These are phyloP conservation scores for Pseudophaeomoniella oleicola DNA, from an alignment of 2,329 filamentous ascomycete genomes.

Conservation along the genomic window DNA sequence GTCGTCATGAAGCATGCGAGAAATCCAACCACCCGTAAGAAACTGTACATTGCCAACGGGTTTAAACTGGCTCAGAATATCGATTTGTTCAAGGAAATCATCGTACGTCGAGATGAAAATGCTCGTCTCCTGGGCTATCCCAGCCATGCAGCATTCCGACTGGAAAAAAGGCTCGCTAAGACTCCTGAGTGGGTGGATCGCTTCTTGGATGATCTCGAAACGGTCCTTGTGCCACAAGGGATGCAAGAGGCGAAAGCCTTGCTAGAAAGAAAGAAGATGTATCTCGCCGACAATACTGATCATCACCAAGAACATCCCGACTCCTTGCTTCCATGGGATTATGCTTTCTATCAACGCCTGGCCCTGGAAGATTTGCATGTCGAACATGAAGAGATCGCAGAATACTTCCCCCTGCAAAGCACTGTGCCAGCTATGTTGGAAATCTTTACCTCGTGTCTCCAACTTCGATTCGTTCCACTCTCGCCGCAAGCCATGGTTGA, in stretches of 20 bases:
- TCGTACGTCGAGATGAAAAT: conserved; percentile 62
- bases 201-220: conserved; percentile 57
- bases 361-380: conserved; percentile 72
- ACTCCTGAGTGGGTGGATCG: conserved; percentile 54
- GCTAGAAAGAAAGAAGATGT: conserved; percentile 51
- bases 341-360: conserved; percentile 64
- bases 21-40: conserved; percentile 52
- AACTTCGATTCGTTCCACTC: conserved; percentile 34
- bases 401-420: conserved; percentile 67
- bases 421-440: conserved; percentile 65
- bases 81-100: conserved; percentile 58
- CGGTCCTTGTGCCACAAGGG: conserved; percentile 53
- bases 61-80: conserved; percentile 69
- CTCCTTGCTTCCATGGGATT: conserved; percentile 71
- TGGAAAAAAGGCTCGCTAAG: conserved; percentile 81
- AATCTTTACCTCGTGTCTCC: conserved; percentile 65
- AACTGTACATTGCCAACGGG: conserved; percentile 59
- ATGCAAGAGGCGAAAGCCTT: no score
- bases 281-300: conserved; percentile 58
- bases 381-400: conserved; percentile 64
- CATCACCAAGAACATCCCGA: conserved; percentile 35
- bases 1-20: conserved; percentile 64
- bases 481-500: conserved; percentile 20
- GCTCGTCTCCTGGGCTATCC: conserved; percentile 63
- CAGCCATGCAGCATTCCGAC: conserved; percentile 59